Evolutionary conservation across 441 rosid genomes (phyloP).

Genomic region (Theobroma grandiflorum): DNA sequence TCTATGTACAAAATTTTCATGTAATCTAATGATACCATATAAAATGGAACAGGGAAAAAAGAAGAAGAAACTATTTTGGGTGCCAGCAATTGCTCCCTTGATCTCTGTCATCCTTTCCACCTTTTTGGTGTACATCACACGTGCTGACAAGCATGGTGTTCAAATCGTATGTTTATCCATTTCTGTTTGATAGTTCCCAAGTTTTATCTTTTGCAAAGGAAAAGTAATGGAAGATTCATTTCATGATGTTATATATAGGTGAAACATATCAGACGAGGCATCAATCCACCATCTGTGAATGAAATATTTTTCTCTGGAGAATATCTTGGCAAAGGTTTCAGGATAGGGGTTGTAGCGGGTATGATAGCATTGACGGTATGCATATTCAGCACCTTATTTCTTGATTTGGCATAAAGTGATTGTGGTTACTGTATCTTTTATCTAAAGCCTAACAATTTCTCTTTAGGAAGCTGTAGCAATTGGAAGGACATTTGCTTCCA

Average conservation of each 20-base stretch:
- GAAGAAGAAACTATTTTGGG: slow-evolving; percentile 86
- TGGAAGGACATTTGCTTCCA: slow-evolving; percentile 91
- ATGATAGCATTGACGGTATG: slow-evolving; percentile 89
- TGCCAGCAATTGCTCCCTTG: slow-evolving; percentile 91
- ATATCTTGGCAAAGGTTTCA: slow-evolving; percentile 65
- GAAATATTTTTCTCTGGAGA: slow-evolving; percentile 73
- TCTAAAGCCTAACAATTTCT: not conserved
- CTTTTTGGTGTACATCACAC: slow-evolving; percentile 81
- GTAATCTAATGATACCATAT: not conserved
- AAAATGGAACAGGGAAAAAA: slow-evolving; percentile 70
- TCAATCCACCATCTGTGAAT: slow-evolving; percentile 80
- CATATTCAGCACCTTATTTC: slow-evolving; percentile 9
- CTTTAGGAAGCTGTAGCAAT: slow-evolving; percentile 91
- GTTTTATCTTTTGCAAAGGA: not conserved
- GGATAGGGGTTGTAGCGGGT: slow-evolving; percentile 81
- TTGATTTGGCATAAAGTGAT: not conserved
- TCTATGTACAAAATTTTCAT: not conserved
- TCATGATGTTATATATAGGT: slow-evolving; percentile 52
- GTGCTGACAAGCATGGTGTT: slow-evolving; percentile 86
- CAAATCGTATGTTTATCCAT: slow-evolving; percentile 60
- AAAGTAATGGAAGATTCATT: not conserved
- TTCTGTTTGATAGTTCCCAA: not conserved
- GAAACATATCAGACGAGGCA: slow-evolving; percentile 74
- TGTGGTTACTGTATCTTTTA: not conserved
- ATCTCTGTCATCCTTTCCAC: slow-evolving; percentile 83